Base-by-base conservation (phyloP, 495 filamentous ascomycete species). In the Aspergillus mulundensis region DNA sequence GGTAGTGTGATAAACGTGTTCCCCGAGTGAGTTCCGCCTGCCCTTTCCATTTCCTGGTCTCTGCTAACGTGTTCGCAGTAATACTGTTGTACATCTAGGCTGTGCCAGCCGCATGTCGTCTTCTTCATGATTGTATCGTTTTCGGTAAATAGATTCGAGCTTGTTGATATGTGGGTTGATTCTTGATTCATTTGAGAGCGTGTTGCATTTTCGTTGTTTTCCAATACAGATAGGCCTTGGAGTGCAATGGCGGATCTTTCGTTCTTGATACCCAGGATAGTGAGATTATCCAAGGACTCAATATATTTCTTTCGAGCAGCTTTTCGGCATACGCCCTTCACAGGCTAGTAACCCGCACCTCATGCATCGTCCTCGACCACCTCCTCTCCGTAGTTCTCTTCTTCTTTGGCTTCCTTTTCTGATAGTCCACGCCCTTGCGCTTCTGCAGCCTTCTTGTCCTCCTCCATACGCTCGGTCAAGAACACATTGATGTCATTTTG, bases 331-430 rank as follows among this genome's bases (percentile, higher is more conserved):
- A 19, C 16, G n/a, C 11, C 6, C 34, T 43, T 6, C 16, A 6
- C 28, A 19, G 4, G 25, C 25, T 30, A 45, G 19, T 19, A 12
- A 15, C 6, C 25, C 14, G 12, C 30, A 6, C 10, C 50, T 72
- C 63, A 75, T 61, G 72, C 72, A 70, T 79, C 72, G 20, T 85
- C 84, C 7, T 81, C 77, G 1, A 84, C 74, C 21, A 77, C 83
- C 62, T 95, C 90, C 71, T 93, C 90, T 36, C 87, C 91, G 62
- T 94, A 95, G 58, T 88, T 88, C 57, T 90, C 90, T 59, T 95
- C 93, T 65, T 91, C 91, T 56, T 83, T 81, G 24, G 77, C 76
- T 60, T 82, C 81, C 53, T 83, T 77, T 30, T 81, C 80, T 3
- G 77, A 80, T 16, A 72, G 64, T 36, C 78, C 68, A n/a, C 75